Evolutionary conservation across 2,329 filamentous ascomycete species (phyloP).

Genomic region (Cylindrodendrum hubeiense): DNA sequence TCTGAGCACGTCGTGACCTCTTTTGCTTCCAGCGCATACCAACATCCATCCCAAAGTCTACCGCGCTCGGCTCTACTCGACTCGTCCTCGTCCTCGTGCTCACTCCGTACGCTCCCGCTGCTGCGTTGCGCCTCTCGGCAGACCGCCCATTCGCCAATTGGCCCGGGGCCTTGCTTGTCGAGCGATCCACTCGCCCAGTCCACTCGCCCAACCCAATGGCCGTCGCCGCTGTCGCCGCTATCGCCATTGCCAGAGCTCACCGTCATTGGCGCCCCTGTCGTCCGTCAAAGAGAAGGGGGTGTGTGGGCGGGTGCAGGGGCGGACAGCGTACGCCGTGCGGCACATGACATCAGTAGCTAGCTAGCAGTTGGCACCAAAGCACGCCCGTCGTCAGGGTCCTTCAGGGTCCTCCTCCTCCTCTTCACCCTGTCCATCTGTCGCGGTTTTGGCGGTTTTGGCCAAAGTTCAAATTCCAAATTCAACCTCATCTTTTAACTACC

Average conservation of each 20-base stretch:
- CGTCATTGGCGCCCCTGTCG: neutral
- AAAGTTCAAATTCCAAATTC: neutral
- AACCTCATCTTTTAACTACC: neutral
- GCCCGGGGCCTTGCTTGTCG: neutral
- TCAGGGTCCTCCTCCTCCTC: too few species aligned
- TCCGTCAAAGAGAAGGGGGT: neutral
- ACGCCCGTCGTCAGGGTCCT: neutral
- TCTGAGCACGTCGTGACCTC: constrained; percentile 14
- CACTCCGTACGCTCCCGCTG: neutral
- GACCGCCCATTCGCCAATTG: constrained; percentile 25
- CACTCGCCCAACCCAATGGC: constrained; percentile 3
- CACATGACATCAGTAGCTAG: neutral
- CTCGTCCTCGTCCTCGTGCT: constrained; percentile 4
- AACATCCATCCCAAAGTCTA: neutral
- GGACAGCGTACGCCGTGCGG: neutral
- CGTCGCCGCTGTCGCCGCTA: neutral
- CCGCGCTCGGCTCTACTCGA: neutral
- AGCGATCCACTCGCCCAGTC: constrained; percentile 2
- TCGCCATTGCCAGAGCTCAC: constrained; percentile 10
- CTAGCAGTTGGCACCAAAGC: too few species aligned
- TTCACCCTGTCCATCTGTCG: neutral
- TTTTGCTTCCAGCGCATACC: neutral
- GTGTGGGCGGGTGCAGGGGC: neutral
- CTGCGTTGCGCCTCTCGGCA: neutral
- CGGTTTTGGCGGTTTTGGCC: too few species aligned